These are phyloP conservation scores for Cyclocybe cylindracea DNA, from an alignment of 768 basidiomycete species.

Conservation along the genomic window DNA sequence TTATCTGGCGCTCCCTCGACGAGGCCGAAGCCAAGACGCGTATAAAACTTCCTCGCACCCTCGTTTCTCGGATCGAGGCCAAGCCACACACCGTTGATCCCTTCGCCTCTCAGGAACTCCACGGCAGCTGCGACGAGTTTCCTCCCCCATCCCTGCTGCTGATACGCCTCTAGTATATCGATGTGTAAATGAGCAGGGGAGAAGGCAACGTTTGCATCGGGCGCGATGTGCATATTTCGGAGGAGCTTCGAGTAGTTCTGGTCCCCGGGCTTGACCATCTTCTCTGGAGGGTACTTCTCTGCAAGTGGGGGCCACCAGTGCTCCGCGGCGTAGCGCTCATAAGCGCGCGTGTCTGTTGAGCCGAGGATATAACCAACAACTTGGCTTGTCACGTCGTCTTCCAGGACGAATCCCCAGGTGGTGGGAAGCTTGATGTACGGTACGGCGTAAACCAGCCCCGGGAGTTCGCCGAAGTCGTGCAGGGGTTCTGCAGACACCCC, in stretches of 20 bases:
- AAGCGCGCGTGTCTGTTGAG: conserved; percentile 65
- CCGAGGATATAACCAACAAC: conserved; percentile 77
- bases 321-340: conserved; percentile 52
- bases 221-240: conserved; percentile 38
- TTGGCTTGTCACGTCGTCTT: conserved; percentile 43
- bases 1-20: conserved; percentile 50
- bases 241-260: conserved; percentile 41
- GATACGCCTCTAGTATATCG: conserved; percentile 66
- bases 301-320: conserved; percentile 71
- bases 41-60: conserved; percentile 62
- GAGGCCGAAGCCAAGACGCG: conserved; percentile 56
- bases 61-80: conserved; percentile 67
- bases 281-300: conserved; percentile 48
- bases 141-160: conserved; percentile 71
- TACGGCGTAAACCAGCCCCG: conserved; percentile 71
- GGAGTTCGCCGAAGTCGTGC: conserved; percentile 64
- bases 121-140: conserved; percentile 59
- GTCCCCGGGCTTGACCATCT: conserved; percentile 43
- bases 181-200: conserved; percentile 79
- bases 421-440: conserved; percentile 72
- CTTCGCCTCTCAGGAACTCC: conserved; percentile 49
- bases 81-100: conserved; percentile 61
- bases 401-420: conserved; percentile 72
- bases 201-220: conserved; percentile 58
- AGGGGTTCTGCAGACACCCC: conserved; percentile 64